Conservation (phyloP, 257 asterid species). For the Vinca minor region DNA sequence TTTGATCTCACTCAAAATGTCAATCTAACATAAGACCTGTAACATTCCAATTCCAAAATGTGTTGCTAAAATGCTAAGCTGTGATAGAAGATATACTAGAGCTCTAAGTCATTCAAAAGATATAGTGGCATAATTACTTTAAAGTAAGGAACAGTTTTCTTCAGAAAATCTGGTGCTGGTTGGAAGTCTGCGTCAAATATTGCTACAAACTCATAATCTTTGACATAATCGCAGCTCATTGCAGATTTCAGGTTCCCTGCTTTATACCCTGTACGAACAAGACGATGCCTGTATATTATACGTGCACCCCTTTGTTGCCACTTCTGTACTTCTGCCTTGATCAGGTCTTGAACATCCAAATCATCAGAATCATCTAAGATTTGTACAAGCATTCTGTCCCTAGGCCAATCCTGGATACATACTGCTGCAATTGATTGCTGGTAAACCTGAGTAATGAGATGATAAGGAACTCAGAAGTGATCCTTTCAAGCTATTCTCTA, state of each 20-base stretch:
- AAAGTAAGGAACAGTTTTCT: constrained; percentile 76
- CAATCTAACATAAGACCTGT: too few species aligned
- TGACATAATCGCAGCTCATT: constrained; percentile 77
- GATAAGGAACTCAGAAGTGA: constrained; percentile 16
- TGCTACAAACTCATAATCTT: constrained; percentile 77
- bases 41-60: too few species aligned
- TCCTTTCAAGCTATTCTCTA: too few species aligned
- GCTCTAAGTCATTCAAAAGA: too few species aligned
- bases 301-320: constrained; percentile 83
- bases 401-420: constrained; percentile 87
- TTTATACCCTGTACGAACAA: constrained; percentile 77
- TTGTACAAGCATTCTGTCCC: constrained; percentile 83
- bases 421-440: constrained; percentile 84
- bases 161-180: constrained; percentile 79
- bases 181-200: constrained; percentile 95
- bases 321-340: constrained; percentile 75
- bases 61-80: not conserved
- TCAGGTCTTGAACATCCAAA: constrained; percentile 58
- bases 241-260: constrained; percentile 95
- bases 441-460: constrained; percentile 59
- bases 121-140: constrained; percentile 49
- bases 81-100: too few species aligned
- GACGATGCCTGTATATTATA: constrained; percentile 71
- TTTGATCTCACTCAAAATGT: too few species aligned
- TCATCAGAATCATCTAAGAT: constrained; percentile 84